Evolutionary conservation across 2,329 filamentous ascomycete species (phyloP), one percentile per base, ranked within the genome.

Genomic region (Acrocalymma vagum): DNA sequence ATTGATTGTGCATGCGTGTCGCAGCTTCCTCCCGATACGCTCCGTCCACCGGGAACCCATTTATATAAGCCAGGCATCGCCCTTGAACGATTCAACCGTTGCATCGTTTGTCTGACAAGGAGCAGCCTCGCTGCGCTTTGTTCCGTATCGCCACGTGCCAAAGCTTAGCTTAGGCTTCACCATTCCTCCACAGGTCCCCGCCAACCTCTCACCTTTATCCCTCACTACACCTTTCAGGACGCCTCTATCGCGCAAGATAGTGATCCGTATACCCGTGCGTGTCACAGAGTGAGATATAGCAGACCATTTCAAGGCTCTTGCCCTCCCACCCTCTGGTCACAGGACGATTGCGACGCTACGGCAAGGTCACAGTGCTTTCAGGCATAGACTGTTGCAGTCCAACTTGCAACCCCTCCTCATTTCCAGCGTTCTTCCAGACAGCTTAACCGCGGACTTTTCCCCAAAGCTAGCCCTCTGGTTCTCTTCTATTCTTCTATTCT

Each of bases 121-220:
- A n/a, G n/a, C n/a, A n/a, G n/a, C n/a, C n/a, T n/a, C n/a, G n/a
- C n/a, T n/a, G n/a, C n/a, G n/a, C n/a, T n/a, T n/a, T n/a, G 9
- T 51, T 47, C 48, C 48, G 44, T 48, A 47, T 51, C 48, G 36
- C 36, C 40, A 47, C 44, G 48, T 45, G 48, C 36, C 11, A 9
- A 14, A 36, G 25, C 31, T 21, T 17, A 28, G 27, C 29, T 18
- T 13, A 20, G 33, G 21, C 26, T 13, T 31, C 38, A 15, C 27
- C 23, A 13, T 23, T 29, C 21, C 29, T 17, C 20, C 28, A n/a
- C 21, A 43, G 28, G 14, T 38, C n/a, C 28, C 33, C 29, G 23
- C 33, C 40, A 29, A n/a, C n/a, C n/a, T n/a, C n/a, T 29, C 27
- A 36, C 21, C 21, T 29, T 30, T 15, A n/a, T n/a, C n/a, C n/a